phyloP scores from a whole-genome alignment of 345 rosid genomes.

The Lagerstroemia speciosa region DNA sequence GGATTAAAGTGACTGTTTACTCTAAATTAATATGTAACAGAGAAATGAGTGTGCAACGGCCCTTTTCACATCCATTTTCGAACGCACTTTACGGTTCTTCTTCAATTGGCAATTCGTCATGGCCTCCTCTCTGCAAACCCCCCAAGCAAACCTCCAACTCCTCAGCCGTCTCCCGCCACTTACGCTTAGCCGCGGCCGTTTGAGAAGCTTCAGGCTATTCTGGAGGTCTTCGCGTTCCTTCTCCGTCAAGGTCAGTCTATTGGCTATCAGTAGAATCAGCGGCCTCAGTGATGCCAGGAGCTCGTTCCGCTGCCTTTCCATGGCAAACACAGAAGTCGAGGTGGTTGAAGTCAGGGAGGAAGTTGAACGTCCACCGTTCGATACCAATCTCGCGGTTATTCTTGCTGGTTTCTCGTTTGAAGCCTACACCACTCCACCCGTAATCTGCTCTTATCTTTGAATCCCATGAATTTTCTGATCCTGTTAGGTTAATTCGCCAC shows the following conservation, averaged over 20 bases:
- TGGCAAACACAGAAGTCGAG: conserved; percentile 28
- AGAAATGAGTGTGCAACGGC: too few species aligned
- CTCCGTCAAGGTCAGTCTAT: conserved; percentile 18
- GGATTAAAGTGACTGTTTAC: too few species aligned
- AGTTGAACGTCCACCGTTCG: conserved; percentile 58
- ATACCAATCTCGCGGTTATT: conserved; percentile 84
- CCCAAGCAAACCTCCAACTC: neutral
- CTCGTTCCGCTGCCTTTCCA: conserved; percentile 26
- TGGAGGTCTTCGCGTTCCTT: conserved; percentile 17
- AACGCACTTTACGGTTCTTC: conserved; percentile 3
- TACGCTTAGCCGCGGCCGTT: conserved; percentile 13
- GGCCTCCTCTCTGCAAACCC: conserved; percentile 17
- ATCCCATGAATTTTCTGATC: neutral
- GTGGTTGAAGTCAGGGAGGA: conserved; percentile 17
- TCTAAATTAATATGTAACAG: too few species aligned
- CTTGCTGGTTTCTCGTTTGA: conserved; percentile 98
- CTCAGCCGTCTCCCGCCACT: conserved; percentile 8
- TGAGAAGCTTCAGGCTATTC: conserved; percentile 13
- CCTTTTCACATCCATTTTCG: too few species aligned
- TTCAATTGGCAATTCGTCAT: conserved; percentile 13
- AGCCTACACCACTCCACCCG: conserved; percentile 69
- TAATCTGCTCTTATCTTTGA: conserved; percentile 11
- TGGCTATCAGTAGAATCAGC: conserved; percentile 9
- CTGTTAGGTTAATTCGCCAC: neutral
- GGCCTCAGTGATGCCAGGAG: conserved; percentile 11